Evolutionary conservation across 2,329 filamentous ascomycete genomes (phyloP), one percentile per base, ranked within the genome.

Genomic region (Daldinia eschscholtzii): DNA sequence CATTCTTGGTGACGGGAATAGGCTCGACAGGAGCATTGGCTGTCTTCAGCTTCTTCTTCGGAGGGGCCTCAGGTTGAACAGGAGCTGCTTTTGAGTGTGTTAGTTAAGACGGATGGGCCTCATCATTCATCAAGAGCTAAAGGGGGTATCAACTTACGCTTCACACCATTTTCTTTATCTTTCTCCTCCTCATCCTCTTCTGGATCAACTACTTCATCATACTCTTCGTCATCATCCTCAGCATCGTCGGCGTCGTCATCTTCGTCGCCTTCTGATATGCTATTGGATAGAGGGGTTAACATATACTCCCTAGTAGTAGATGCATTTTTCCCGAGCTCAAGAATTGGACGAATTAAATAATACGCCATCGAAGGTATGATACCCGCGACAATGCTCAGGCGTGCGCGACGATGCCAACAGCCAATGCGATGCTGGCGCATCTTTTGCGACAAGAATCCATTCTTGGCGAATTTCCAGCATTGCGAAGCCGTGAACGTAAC

Each of bases 11-110:
- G 67, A 72, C 67, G 26, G 76, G 73, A 30, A 73, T 64, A 30
- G 72, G 44, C 23, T 77, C 72, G 64, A 53, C 61, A 10, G 72
- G 46, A 57, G 70, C 72, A 46, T 62, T 62, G 28, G 66, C 60
- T 2, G 76, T 79, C 72, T 79, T 79, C 63, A 74, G 70, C 65
- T 78, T 79, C 65, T 79, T 79, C 63, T 74, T 75, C 1, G 77
- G 77, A 46, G 75, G 77, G 63, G 74, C 74, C 64, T 75, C 53
- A 7, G 42, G 28, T 7, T 48, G 52, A 39, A 3, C n/a, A 39
- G 52, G 52, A 71, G 65, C 58, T 64, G 41, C 10, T 48, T 53
- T 48, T 39, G 44, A 15, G 44, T 30, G 5, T 52, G 60, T 66
- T 57, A 68, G 58, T 37, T 58, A 41, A 20, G 18, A 37, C 56